These are phyloP conservation scores for Kwoniella heveanensis DNA, from an alignment of 768 basidiomycete genomes.

Conservation along the genomic window DNA sequence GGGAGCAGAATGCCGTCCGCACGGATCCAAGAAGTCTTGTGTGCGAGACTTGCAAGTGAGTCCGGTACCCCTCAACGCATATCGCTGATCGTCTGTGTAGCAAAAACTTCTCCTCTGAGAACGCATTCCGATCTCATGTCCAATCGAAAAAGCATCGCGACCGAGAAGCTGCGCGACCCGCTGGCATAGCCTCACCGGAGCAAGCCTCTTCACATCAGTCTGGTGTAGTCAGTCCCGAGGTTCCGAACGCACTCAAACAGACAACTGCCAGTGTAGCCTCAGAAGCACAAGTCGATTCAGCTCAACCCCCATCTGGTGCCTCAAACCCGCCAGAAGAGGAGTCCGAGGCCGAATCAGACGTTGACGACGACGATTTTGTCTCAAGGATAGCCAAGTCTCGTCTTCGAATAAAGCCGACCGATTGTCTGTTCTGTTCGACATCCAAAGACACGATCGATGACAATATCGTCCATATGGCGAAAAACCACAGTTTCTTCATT, in stretches of 20 bases:
- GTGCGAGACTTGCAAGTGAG: slow-evolving; percentile 84
- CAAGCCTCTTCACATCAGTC: not conserved
- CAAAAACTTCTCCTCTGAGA: slow-evolving; percentile 85
- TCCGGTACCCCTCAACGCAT: slow-evolving; percentile 22
- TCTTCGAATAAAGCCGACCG: slow-evolving; percentile 62
- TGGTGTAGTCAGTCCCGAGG: not conserved
- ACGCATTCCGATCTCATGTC: slow-evolving; percentile 83
- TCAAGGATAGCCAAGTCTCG: slow-evolving; percentile 48
- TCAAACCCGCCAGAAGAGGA: not conserved
- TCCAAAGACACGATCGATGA: slow-evolving; percentile 62
- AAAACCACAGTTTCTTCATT: slow-evolving; percentile 87
- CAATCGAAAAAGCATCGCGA: slow-evolving; percentile 88
- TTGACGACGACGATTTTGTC: slow-evolving; percentile 35
- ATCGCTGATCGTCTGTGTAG: slow-evolving; percentile 58
- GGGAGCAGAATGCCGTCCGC: slow-evolving; percentile 71
- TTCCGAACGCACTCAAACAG: not conserved
- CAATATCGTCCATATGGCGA: slow-evolving; percentile 84
- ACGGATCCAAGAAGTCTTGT: slow-evolving; percentile 63
- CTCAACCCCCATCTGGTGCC: not conserved
- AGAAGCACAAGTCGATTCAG: not conserved
- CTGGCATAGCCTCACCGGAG: slow-evolving; percentile 36
- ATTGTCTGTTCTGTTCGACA: slow-evolving; percentile 84
- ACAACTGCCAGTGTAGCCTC: not conserved
- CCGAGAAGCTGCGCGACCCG: slow-evolving; percentile 59
- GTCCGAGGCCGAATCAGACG: not conserved